Evolutionary conservation across 2,329 filamentous ascomycete species (phyloP), one percentile per base, ranked within the genome.

Genomic region (Eurotiales sp.): DNA sequence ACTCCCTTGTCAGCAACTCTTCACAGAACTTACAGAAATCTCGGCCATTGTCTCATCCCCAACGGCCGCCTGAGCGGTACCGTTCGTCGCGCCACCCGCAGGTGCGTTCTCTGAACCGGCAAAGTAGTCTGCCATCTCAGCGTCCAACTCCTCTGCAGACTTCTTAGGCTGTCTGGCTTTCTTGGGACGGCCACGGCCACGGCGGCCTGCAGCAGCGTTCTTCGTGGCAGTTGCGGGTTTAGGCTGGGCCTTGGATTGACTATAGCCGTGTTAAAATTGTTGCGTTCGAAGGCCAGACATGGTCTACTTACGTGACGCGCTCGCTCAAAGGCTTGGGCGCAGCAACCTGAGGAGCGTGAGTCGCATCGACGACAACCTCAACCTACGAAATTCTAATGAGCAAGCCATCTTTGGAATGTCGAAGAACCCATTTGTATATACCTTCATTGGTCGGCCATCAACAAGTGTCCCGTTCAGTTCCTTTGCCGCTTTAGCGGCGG

Each of bases 41-140:
- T 81, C 79, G 58, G 80, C 79, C 77, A 81, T 80, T 56, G 72
- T 76, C 54, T 75, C 70, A 58, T 78, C 79, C 19, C 71, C 76
- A 54, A 75, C 75, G 34, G 76, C 72, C 53, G 78, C 71, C 37
- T 70, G 69, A 51, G 74, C 77, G 32, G 52, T 27, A 55, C 74
- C 73, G 40, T 72, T 75, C 55, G 73, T 76, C 39, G 70, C 66
- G 51, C 75, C 74, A 54, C 68, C 71, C 37, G 63, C 66, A 48
- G 72, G 62, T 22, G 61, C 58, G 27, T 64, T 65, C 47, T 66
- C 70, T 58, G 76, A 76, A 47, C 66, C 73, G 25, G 69, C 67
- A 68, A 95, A 97, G 76, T 99, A 99, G 71, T 97, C 93, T 17
- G 84, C 85, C 93, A 99, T 99, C 71, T 99, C 93, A 4, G 89